Evolutionary conservation across 495 filamentous ascomycete species (phyloP), one percentile per base, ranked within the genome.

Genomic region (Chaetomium tenue): DNA sequence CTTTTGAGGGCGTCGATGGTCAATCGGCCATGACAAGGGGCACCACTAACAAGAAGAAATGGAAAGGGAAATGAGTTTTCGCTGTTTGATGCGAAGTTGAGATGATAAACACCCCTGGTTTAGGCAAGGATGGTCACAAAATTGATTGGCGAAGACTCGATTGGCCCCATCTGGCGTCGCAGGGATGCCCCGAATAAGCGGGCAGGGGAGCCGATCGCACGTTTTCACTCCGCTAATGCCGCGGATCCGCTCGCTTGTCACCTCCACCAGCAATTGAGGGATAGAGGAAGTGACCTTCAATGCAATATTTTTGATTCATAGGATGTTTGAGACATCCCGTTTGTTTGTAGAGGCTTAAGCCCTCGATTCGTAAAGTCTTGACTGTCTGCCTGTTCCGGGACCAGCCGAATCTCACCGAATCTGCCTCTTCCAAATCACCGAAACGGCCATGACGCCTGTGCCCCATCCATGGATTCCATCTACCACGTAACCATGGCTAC

Each of bases 11-110:
- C 23, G 42, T 20, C 51, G 23, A 40, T 12, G 52, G 44, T 64
- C 25, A 60, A 37, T 50, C 52, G 7, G 46, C 55, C 65, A 67
- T 67, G 30, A 55, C 55, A 48, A 33, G 25, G 20, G n/a, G 9
- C 33, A 25, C n/a, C 11, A n/a, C 40, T n/a, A 46, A 33, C 16
- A 54, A 5, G 5, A 25, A 2, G 28, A 33, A 22, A 42, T 20
- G 18, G 25, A 54, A 62, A 44, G 48, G 22, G 48, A n/a, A 26
- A 26, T 52, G 48, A 52, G 20, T 52, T 52, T 52, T 52, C 11
- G 25, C 23, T 11, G 22, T 22, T 52, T 26, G 48, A 26, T 52
- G 48, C 22, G 48, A 52, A 52, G 48, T 52, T 52, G 48, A 52
- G 48, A 13, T 52, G 48, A 52, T 52, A 52, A 6, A 26, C 48